Evolutionary conservation across 108 stramenopile genomes (phyloP).

Genomic region (Cyclostephanos invisitatus): DNA sequence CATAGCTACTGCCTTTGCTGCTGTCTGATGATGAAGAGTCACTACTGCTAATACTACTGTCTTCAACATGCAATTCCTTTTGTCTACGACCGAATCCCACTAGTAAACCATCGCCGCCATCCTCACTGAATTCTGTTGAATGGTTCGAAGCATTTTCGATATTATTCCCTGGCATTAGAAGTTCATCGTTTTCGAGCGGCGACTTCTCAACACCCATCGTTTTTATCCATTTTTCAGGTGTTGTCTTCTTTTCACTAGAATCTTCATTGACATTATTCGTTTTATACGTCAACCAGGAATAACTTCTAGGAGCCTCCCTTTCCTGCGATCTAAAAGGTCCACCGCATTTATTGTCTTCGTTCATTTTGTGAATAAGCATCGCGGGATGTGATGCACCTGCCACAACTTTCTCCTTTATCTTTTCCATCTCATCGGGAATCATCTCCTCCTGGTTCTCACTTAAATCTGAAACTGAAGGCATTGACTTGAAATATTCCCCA

Average conservation of each 20-base stretch:
- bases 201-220: neutral
- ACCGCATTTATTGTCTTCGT: neutral
- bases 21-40: slow-evolving; percentile 16
- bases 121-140: slow-evolving; percentile 40
- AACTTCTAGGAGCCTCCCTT: neutral
- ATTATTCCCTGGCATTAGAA: slow-evolving; percentile 1
- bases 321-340: slow-evolving; percentile 3
- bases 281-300: slow-evolving; percentile 8
- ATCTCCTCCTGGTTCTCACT: neutral
- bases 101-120: slow-evolving; percentile 26
- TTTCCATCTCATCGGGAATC: neutral
- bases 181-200: slow-evolving; percentile 4
- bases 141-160: slow-evolving; percentile 7
- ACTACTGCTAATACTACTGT: slow-evolving; percentile 21
- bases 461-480: neutral
- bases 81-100: slow-evolving; percentile 45
- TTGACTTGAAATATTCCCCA: neutral
- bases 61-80: neutral
- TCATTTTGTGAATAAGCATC: neutral
- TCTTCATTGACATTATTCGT: slow-evolving; percentile 7
- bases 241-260: neutral
- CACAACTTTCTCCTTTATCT: neutral
- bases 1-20: slow-evolving; percentile 24
- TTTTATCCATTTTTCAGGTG: neutral
- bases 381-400: neutral